These are phyloP conservation scores for Ustanciosporium gigantosporum DNA, from an alignment of 1,284 basidiomycete species.

Conservation along the genomic window DNA sequence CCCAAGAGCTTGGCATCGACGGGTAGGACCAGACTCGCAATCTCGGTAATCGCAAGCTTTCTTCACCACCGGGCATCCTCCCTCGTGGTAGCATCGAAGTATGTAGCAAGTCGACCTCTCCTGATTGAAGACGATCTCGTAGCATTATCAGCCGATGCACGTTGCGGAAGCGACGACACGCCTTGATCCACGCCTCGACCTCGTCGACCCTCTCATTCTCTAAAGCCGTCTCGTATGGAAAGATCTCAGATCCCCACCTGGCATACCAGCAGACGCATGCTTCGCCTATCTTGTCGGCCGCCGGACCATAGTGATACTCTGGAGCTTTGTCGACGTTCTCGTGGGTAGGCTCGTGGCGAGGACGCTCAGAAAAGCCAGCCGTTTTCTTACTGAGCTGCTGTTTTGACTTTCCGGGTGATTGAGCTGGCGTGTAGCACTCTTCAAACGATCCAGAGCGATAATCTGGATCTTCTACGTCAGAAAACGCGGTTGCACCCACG, in stretches of 20 bases:
- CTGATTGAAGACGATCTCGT: slow-evolving; percentile 25
- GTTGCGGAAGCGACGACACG: slow-evolving; percentile 21
- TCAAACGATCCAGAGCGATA: background rate
- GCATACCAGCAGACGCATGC: slow-evolving; percentile 84
- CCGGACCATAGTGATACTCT: slow-evolving; percentile 65
- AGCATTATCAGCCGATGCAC: slow-evolving; percentile 12
- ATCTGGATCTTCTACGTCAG: background rate
- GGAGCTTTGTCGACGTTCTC: slow-evolving; percentile 9
- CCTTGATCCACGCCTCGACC: slow-evolving; percentile 26
- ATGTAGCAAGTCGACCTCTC: slow-evolving; percentile 35
- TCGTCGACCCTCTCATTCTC: slow-evolving; percentile 33
- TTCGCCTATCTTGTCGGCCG: slow-evolving; percentile 87
- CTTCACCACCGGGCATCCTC: slow-evolving; percentile 30
- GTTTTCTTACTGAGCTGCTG: slow-evolving; percentile 3
- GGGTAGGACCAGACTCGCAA: slow-evolving; percentile 65
- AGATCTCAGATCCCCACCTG: slow-evolving; percentile 80
- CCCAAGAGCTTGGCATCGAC: slow-evolving; percentile 71
- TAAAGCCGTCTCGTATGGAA: slow-evolving; percentile 69
- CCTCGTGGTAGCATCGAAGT: slow-evolving; percentile 37
- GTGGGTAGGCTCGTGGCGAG: too few species aligned
- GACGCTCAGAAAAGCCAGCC: slow-evolving; percentile 8
- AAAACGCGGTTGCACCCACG: background rate
- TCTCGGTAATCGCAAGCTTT: slow-evolving; percentile 57
- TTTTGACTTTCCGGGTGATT: background rate
- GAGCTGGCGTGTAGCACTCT: background rate